These are phyloP conservation scores for Ceratonia siliqua DNA, from an alignment of 306 rosid genomes.

Conservation along the genomic window DNA sequence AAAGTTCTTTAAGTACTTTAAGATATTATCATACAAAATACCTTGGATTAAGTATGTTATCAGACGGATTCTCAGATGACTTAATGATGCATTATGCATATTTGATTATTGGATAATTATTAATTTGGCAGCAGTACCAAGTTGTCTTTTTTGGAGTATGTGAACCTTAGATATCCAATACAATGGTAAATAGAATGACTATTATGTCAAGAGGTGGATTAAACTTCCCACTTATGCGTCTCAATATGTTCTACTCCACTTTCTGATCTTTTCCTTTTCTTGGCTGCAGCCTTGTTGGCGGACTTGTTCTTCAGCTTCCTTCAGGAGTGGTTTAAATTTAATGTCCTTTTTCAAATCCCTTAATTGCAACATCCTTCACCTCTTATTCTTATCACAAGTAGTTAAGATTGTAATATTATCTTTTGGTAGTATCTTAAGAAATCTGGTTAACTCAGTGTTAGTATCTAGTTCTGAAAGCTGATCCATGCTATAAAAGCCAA, in stretches of 20 bases:
- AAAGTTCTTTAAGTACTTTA: background rate
- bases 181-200: no score
- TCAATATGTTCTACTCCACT: slow-evolving; percentile 15
- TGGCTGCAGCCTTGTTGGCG: slow-evolving; percentile 64
- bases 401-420: background rate
- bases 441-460: no score
- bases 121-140: no score
- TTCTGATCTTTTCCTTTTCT: slow-evolving; percentile 21
- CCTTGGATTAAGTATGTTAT: no score
- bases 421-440: no score
- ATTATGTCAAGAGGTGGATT: slow-evolving; percentile 68
- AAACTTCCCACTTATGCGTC: slow-evolving; percentile 1
- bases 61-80: no score
- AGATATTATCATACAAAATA: no score
- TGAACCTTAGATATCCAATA: no score
- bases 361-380: background rate
- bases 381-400: background rate
- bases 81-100: no score
- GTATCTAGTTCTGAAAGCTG: background rate
- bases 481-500: background rate
- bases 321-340: slow-evolving; percentile 62
- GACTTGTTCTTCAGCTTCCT: slow-evolving; percentile 76
- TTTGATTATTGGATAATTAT: slow-evolving; percentile 79
- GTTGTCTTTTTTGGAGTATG: no score
- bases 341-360: slow-evolving; percentile 18